Conservation (phyloP, 371 early-diverging fungal genomes). For the Smittium mucronatum region DNA sequence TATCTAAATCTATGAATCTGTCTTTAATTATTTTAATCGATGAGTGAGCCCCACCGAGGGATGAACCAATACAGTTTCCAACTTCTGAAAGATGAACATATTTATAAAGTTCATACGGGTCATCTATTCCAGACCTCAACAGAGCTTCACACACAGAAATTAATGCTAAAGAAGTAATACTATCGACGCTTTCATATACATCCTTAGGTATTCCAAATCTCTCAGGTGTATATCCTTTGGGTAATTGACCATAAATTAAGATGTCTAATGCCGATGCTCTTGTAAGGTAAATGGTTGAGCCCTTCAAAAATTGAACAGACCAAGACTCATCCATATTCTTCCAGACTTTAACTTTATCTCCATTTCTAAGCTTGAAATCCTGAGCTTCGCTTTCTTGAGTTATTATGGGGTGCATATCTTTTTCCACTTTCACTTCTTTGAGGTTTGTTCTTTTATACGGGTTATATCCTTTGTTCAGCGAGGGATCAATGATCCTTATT, state of each 20-base stretch:
- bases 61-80: slow-evolving; percentile 81
- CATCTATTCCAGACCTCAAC: slow-evolving; percentile 82
- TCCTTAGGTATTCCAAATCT: slow-evolving; percentile 90
- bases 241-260: slow-evolving; percentile 87
- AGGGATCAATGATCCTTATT: slow-evolving; percentile 85
- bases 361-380: slow-evolving; percentile 76
- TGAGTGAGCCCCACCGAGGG: slow-evolving; percentile 74
- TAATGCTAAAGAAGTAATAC: slow-evolving; percentile 73
- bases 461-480: slow-evolving; percentile 73
- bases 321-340: slow-evolving; percentile 47
- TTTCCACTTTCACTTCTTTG: slow-evolving; percentile 81
- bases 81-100: slow-evolving; percentile 91
- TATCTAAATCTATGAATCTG: slow-evolving; percentile 66
- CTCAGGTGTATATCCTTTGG: slow-evolving; percentile 86
- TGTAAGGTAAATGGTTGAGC: slow-evolving; percentile 79
- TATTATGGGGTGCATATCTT: slow-evolving; percentile 81
- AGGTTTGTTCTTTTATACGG: slow-evolving; percentile 72
- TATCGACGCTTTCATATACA: slow-evolving; percentile 82
- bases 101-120: slow-evolving; percentile 94
- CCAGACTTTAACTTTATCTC: slow-evolving; percentile 66
- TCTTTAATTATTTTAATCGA: slow-evolving; percentile 67
- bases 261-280: slow-evolving; percentile 90
- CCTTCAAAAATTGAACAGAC: slow-evolving; percentile 73
- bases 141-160: slow-evolving; percentile 90
- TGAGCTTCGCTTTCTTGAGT: slow-evolving; percentile 80